A percentile compares a stretch with the other conserved stretches of the same genome.
Evolutionary conservation across 1,284 basidiomycete genomes (phyloP).

Genomic region (Rugosomyces carneus): DNA sequence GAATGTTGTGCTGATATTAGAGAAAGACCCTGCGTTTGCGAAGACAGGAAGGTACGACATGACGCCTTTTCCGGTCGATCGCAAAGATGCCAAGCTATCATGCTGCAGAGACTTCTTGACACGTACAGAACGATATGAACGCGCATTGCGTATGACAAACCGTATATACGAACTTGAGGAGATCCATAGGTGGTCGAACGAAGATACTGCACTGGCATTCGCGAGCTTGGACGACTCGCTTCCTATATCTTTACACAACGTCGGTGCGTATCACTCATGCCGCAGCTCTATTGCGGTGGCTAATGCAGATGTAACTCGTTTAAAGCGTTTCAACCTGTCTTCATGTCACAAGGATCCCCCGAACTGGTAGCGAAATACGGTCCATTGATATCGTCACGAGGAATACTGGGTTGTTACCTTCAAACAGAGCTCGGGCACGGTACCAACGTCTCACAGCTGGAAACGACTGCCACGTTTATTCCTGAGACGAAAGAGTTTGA

Average conservation of each 20-base stretch:
- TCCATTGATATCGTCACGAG: slow-evolving; percentile 42
- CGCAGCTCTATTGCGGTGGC: background rate
- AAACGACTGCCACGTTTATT: slow-evolving; percentile 77
- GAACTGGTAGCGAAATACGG: slow-evolving; percentile 45
- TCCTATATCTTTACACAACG: slow-evolving; percentile 48
- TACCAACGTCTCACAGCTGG: slow-evolving; percentile 61
- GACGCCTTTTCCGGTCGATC: background rate
- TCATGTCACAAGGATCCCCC: slow-evolving; percentile 52
- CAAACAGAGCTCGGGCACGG: slow-evolving; percentile 79
- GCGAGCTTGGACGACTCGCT: slow-evolving; percentile 45
- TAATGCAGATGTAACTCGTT: background rate
- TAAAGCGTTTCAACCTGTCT: slow-evolving; percentile 62
- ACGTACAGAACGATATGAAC: slow-evolving; percentile 44
- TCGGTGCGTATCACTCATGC: slow-evolving; percentile 37
- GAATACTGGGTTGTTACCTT: slow-evolving; percentile 66
- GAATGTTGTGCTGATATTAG: slow-evolving; percentile 43
- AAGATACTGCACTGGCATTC: slow-evolving; percentile 40
- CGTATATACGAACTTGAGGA: slow-evolving; percentile 53
- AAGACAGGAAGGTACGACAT: slow-evolving; percentile 47
- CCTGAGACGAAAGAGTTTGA: slow-evolving; percentile 66
- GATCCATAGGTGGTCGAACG: slow-evolving; percentile 44
- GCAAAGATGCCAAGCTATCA: background rate
- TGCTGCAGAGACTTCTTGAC: slow-evolving; percentile 42
- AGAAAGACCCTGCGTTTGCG: slow-evolving; percentile 57
- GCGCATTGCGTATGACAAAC: slow-evolving; percentile 45